Base-by-base conservation (phyloP, 2,329 filamentous ascomycete species). In the Blastomyces gilchristii region DNA sequence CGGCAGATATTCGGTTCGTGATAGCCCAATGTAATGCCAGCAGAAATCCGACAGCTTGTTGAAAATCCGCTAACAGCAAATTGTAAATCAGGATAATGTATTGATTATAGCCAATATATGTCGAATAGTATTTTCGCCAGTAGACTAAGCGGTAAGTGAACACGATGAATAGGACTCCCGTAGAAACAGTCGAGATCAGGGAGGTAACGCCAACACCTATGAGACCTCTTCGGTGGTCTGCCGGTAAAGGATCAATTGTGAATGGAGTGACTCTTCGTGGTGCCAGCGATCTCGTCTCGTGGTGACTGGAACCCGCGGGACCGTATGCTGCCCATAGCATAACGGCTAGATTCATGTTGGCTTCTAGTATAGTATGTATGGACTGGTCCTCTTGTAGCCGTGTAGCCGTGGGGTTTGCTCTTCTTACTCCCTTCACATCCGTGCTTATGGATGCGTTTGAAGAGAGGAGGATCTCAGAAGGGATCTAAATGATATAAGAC, bases 11-110 rank as follows among this genome's bases (percentile, higher is more conserved):
- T 58, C 75, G 76, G 62, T 79, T 68, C 11, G 75, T 67, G 1
- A 70, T 66, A 11, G 81, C 73, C 78, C 79, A 83, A 65, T 80
- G 75, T 50, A 80, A 67, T 43, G 78, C 80, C 60, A 83, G 74
- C 3, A 79, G 68, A 65, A 82, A 82, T 0, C 78, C 79, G 25
- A 81, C 70, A 0, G 80, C 77, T 69, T 82, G 80, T 66, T 79
- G 78, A n/a, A 83, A 73, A 72, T 83, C 81, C 6, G 80, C 81
- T 50, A 83, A 65, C 1, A 82, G 71, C 16, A 83, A 74, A 63
- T 82, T 82, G 70, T 80, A 82, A 60, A 82, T 82, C 31, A 83
- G 75, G 49, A 82, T 70, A n/a, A 83, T 73, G 62, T 81, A 82
- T 71, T 83, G 80, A 66, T 83, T 83, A 70, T 81, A 79, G 64